A percentile compares a stretch with the other conserved stretches of the same genome.
Conservation (phyloP, 148 eudicot species). For the Heliamphora exappendiculata region DNA sequence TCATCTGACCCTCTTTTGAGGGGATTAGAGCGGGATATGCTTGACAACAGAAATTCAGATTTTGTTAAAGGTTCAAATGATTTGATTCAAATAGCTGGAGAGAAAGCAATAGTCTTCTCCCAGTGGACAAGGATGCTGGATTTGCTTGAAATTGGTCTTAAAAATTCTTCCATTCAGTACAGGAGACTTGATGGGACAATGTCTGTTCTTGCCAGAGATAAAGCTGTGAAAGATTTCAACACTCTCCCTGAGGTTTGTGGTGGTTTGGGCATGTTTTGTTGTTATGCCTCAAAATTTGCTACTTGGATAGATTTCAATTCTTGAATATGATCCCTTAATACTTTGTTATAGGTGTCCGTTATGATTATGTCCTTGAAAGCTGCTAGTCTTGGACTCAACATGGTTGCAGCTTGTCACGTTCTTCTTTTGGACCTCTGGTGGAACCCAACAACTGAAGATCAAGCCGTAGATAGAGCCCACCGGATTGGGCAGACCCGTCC, state of each 20-base stretch:
- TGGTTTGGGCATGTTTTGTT: background rate
- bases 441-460: conserved; percentile 99
- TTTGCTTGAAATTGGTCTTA: conserved; percentile 76
- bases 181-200: conserved; percentile 95
- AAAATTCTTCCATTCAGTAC: conserved; percentile 60
- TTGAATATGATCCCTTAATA: background rate
- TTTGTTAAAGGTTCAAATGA: conserved; percentile 18
- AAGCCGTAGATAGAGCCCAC: conserved; percentile 96
- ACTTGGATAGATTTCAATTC: background rate
- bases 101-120: conserved; percentile 96
- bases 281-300: background rate
- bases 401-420: conserved; percentile 98
- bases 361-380: conserved; percentile 99
- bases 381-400: conserved; percentile 94
- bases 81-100: conserved; percentile 28
- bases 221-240: conserved; percentile 89
- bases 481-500: conserved; percentile 98
- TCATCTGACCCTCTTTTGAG: conserved; percentile 13
- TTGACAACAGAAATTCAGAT: conserved; percentile 6
- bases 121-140: conserved; percentile 99
- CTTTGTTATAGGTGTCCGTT: conserved; percentile 66
- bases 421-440: conserved; percentile 96
- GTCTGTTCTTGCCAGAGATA: conserved; percentile 86
- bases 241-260: conserved; percentile 76
- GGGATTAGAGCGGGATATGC: background rate